Base-by-base conservation (phyloP, 2,329 filamentous ascomycete genomes). In the Ophiostoma ips region DNA sequence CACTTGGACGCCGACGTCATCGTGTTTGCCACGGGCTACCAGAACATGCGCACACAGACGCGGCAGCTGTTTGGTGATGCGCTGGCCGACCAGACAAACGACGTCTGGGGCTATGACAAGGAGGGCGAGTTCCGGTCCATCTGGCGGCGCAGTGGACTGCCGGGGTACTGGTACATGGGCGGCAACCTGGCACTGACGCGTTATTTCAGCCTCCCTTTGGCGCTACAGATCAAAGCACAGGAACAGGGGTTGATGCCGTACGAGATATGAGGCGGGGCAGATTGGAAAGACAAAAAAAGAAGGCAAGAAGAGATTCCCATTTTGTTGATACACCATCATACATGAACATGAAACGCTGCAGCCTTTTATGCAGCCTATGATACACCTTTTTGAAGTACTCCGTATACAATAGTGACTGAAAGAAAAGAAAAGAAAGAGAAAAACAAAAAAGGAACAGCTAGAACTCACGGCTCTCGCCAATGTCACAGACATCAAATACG, bases 381-480 rank as follows among this genome's bases (percentile, higher is more conserved):
- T 28, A 8, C 24, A 8, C 24, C 24, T n/a, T n/a, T n/a, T n/a
- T n/a, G n/a, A n/a, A n/a, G n/a, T n/a, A n/a, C n/a, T n/a, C n/a
- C n/a, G n/a, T n/a, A n/a, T n/a, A n/a, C n/a, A n/a, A n/a, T n/a
- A n/a, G n/a, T n/a, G n/a, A n/a, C n/a, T n/a, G n/a, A n/a, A n/a
- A n/a, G n/a, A n/a, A n/a, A n/a, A n/a, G n/a, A n/a, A n/a, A n/a
- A 28, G 24, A 28, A 28, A 28, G 5, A 28, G 8, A 28, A 28
- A 28, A 28, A 28, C 24, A 28, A 28, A 11, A 37, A 16, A 37
- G 10, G 21, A n/a, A n/a, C 31, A 21, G 15, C 11, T 50, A 47
- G 41, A 87, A 92, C 61, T 87, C 84, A 53, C 79, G 75, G 58
- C 81, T 89, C 68, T 90, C 87, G 0, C 87, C 87, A 68, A 95